Conservation (phyloP, 768 basidiomycete species). For the Termitomyces sp. region DNA sequence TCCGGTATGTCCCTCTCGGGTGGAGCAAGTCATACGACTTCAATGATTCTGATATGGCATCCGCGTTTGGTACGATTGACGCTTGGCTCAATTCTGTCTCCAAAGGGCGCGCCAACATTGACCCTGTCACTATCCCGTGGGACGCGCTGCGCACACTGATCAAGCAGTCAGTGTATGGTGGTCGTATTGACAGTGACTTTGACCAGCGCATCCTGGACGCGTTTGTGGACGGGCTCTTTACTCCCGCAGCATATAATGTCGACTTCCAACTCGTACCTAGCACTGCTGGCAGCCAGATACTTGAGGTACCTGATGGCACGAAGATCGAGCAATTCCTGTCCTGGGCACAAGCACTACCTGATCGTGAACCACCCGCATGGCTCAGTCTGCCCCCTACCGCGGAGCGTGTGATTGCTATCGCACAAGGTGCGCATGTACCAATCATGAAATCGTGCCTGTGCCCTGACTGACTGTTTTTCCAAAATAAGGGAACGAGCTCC, state of each 20-base stretch:
- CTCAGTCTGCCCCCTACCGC: constrained; percentile 89
- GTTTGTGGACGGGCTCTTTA: constrained; percentile 90
- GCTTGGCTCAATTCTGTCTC: constrained; percentile 78
- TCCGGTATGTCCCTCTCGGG: constrained; percentile 92
- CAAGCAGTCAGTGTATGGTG: constrained; percentile 96
- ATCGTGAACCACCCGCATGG: constrained; percentile 93
- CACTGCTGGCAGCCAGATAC: constrained; percentile 46
- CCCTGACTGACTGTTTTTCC: constrained; percentile 4
- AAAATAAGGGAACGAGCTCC: constrained; percentile 65
- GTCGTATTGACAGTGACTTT: constrained; percentile 90
- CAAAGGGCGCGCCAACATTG: constrained; percentile 87
- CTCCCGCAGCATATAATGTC: constrained; percentile 82
- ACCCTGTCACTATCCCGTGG: constrained; percentile 93
- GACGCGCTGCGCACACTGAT: constrained; percentile 88
- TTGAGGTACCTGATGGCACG: constrained; percentile 85
- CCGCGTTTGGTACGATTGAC: constrained; percentile 90
- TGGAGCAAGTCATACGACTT: constrained; percentile 98
- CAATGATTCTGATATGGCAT: constrained; percentile 97
- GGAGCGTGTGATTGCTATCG: constrained; percentile 86
- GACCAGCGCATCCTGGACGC: constrained; percentile 91
- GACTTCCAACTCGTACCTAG: constrained; percentile 86
- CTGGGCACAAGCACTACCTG: constrained; percentile 88
- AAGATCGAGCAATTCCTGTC: constrained; percentile 86
- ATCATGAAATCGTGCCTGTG: constrained; percentile 3
- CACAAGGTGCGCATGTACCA: constrained; percentile 60